phyloP scores from a whole-genome alignment of 495 filamentous ascomycete genomes.

The Chaetomium cochliodes region DNA sequence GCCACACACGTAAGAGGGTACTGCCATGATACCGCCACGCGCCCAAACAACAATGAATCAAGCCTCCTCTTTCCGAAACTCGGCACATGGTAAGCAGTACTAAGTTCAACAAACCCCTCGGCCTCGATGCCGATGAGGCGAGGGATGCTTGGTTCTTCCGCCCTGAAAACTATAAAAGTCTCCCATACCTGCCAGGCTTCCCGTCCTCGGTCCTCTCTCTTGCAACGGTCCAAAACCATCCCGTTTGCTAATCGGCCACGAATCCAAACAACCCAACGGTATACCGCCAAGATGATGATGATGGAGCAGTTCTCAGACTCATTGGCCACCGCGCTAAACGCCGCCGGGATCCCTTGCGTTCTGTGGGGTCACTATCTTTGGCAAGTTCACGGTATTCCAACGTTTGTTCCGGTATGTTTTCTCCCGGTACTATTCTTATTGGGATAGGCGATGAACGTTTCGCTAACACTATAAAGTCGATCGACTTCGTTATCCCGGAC shows the following conservation, averaged over 20 bases:
- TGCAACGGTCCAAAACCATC: background rate
- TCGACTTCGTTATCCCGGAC: background rate
- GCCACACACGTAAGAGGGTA: no score
- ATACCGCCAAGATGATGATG: no score
- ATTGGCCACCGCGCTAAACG: background rate
- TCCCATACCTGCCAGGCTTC: no score
- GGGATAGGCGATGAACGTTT: background rate
- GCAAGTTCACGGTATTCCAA: background rate
- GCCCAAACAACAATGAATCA: no score
- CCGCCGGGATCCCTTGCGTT: background rate
- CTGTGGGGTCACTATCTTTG: background rate
- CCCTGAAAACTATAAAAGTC: background rate
- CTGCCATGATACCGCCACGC: no score
- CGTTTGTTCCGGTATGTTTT: background rate
- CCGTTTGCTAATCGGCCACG: background rate
- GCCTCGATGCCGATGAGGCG: no score
- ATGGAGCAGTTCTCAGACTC: background rate
- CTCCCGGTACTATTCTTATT: background rate
- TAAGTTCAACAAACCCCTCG: no score
- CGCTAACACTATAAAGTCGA: background rate
- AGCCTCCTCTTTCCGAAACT: no score
- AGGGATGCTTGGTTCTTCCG: background rate
- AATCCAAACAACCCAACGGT: no score
- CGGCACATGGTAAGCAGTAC: no score
- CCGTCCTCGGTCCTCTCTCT: background rate